Evolutionary conservation across 306 rosid species (phyloP).

Genomic region (Medicago arabica): DNA sequence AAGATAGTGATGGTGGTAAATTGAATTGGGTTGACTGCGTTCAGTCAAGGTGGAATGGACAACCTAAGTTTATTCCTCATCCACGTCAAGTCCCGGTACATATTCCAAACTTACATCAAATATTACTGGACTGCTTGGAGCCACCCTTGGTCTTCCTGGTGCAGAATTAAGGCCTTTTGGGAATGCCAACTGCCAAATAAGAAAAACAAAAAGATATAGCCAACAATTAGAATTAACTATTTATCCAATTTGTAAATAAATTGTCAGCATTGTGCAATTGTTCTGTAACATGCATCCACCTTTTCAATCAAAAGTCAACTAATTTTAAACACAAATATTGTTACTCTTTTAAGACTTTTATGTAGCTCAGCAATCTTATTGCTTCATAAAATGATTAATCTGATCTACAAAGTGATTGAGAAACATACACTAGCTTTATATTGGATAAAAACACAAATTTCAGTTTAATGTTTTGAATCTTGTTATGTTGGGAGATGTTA

Average conservation of each 20-base stretch:
- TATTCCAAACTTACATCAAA: constrained; percentile 93
- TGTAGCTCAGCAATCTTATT: too few species aligned
- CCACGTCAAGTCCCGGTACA: constrained; percentile 84
- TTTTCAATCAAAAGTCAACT: too few species aligned
- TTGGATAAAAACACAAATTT: not conserved
- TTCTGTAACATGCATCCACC: not conserved
- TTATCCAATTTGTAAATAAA: constrained; percentile 4
- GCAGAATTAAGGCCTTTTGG: constrained; percentile 95
- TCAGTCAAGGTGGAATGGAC: constrained; percentile 11
- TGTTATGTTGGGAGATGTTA: constrained; percentile 22
- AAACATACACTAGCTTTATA: too few species aligned
- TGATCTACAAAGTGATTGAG: too few species aligned
- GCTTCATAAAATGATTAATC: too few species aligned
- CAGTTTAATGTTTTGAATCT: constrained; percentile 18
- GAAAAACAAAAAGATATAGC: not conserved
- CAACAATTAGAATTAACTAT: constrained; percentile 17
- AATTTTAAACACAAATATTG: too few species aligned
- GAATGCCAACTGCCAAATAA: constrained; percentile 79
- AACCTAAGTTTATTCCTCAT: constrained; percentile 59
- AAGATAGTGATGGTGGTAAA: not conserved
- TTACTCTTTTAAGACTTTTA: too few species aligned
- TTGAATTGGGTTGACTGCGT: not conserved
- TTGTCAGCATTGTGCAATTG: not conserved
- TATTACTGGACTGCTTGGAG: constrained; percentile 90
- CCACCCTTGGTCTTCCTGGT: constrained; percentile 99